These are phyloP conservation scores for Nymphaea colorata DNA, from an alignment of 164 flowering plant species.

Conservation along the genomic window DNA sequence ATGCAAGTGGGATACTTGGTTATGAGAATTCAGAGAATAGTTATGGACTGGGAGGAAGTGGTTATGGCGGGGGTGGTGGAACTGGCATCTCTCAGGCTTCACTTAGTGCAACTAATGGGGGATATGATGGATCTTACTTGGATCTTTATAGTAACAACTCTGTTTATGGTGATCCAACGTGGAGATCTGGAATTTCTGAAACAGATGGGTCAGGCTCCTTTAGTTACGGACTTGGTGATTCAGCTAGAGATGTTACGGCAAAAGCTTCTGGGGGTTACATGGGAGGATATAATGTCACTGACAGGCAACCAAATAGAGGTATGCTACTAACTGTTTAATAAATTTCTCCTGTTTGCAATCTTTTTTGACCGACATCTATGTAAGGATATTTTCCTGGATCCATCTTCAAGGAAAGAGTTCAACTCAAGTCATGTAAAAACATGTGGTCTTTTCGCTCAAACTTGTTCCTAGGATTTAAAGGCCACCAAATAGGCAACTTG, in stretches of 20 bases:
- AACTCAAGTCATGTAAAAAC: no score
- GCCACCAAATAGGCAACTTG: slow-evolving; percentile 17
- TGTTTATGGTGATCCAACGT: slow-evolving; percentile 49
- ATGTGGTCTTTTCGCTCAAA: slow-evolving; percentile 4
- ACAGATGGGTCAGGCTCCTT: slow-evolving; percentile 44
- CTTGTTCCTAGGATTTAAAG: slow-evolving; percentile 9
- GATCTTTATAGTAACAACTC: slow-evolving; percentile 40
- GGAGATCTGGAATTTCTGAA: slow-evolving; percentile 55
- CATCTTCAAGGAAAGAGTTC: not conserved
- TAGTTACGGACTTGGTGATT: slow-evolving; percentile 52
- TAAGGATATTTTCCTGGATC: not conserved
- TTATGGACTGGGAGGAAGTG: slow-evolving; percentile 32
- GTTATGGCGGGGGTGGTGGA: slow-evolving; percentile 37
- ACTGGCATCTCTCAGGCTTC: slow-evolving; percentile 21
- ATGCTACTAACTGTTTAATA: slow-evolving; percentile 2
- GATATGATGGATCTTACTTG: slow-evolving; percentile 31
- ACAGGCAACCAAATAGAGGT: slow-evolving; percentile 80
- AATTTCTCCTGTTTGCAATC: not conserved
- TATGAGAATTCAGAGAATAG: slow-evolving; percentile 27
- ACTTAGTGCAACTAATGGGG: slow-evolving; percentile 32
- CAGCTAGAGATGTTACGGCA: slow-evolving; percentile 39
- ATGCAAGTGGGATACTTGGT: slow-evolving; percentile 15
- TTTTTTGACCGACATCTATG: not conserved
- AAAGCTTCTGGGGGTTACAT: slow-evolving; percentile 38
- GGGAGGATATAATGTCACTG: slow-evolving; percentile 48